phyloP scores from a whole-genome alignment of 768 basidiomycete genomes.

The Cystobasidium onofrii region DNA sequence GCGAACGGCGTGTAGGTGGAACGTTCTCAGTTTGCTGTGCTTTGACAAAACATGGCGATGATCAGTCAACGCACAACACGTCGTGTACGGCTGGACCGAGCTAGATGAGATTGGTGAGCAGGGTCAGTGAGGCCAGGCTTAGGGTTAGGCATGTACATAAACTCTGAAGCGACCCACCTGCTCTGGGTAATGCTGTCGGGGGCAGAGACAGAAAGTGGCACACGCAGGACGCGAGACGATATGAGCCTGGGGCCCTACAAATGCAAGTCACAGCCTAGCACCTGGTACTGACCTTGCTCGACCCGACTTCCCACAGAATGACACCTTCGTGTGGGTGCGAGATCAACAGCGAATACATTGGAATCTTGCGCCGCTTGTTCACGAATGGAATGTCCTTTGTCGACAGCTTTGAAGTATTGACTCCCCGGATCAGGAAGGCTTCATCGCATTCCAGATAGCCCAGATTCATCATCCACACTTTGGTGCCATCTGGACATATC shows the following conservation, averaged over 20 bases:
- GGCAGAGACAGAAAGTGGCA: background rate
- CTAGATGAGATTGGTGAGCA: background rate
- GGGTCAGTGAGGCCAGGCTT: background rate
- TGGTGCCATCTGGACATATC: conserved; percentile 29
- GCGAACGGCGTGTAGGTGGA: no score
- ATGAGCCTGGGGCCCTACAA: background rate
- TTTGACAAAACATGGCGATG: no score
- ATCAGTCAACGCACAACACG: background rate
- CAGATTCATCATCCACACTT: conserved; percentile 22
- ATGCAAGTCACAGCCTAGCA: background rate
- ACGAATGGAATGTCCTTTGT: conserved; percentile 1
- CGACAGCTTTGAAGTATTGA: conserved; percentile 15
- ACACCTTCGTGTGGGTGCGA: conserved; percentile 22
- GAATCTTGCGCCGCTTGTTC: conserved; percentile 23
- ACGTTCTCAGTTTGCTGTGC: no score
- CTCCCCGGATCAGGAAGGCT: conserved; percentile 30
- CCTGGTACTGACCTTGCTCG: background rate
- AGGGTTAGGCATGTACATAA: background rate
- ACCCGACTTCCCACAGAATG: conserved; percentile 30
- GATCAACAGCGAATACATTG: conserved; percentile 21
- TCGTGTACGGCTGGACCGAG: background rate
- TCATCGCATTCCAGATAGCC: conserved; percentile 29
- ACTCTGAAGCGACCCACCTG: background rate
- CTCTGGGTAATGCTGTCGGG: background rate
- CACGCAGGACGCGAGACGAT: background rate